Percentiles rank a stretch among this genome's conserved stretches.
These are phyloP conservation scores for Salvia rosmarinus DNA, from an alignment of 257 asterid species.

Conservation along the genomic window DNA sequence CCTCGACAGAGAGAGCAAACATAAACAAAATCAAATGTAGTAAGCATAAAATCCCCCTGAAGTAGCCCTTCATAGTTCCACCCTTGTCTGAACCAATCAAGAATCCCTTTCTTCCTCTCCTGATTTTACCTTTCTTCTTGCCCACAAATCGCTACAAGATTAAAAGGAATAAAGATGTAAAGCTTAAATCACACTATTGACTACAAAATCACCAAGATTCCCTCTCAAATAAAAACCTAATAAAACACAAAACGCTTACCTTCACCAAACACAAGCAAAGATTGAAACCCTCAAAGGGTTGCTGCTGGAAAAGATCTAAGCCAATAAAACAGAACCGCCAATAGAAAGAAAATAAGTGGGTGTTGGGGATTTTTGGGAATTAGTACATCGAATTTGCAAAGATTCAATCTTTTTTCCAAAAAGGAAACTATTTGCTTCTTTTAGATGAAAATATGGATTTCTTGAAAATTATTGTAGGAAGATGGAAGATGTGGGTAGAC, in stretches of 20 bases:
- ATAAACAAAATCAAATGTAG: slow-evolving; percentile 39
- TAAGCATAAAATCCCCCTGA: slow-evolving; percentile 41
- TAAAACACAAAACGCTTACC: slow-evolving; percentile 41
- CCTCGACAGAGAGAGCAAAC: slow-evolving; percentile 40
- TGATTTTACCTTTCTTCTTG: background rate
- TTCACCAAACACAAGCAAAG: slow-evolving; percentile 25
- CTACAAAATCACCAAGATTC: slow-evolving; percentile 27
- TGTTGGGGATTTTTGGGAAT: background rate
- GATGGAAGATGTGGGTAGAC: slow-evolving; percentile 39
- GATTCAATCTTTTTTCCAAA: slow-evolving; percentile 31
- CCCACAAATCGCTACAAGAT: slow-evolving; percentile 25
- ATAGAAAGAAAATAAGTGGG: background rate
- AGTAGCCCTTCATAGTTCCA: slow-evolving; percentile 50
- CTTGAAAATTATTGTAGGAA: slow-evolving; percentile 4
- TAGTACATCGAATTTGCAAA: slow-evolving; percentile 12
- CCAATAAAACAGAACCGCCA: slow-evolving; percentile 4
- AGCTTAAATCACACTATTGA: slow-evolving; percentile 33
- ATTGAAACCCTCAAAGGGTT: slow-evolving; percentile 35
- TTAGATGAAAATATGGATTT: slow-evolving; percentile 32
- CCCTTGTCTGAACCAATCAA: slow-evolving; percentile 34
- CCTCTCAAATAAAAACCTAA: slow-evolving; percentile 31
- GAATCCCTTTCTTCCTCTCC: slow-evolving; percentile 8
- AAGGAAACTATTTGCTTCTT: background rate
- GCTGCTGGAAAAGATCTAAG: slow-evolving; percentile 51
- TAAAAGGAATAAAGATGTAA: background rate